Percentiles rank a stretch among this genome's conserved stretches.
Evolutionary conservation across 805 yeast genomes (phyloP).

Genomic region (Yamadazyma paraphyllophila): DNA sequence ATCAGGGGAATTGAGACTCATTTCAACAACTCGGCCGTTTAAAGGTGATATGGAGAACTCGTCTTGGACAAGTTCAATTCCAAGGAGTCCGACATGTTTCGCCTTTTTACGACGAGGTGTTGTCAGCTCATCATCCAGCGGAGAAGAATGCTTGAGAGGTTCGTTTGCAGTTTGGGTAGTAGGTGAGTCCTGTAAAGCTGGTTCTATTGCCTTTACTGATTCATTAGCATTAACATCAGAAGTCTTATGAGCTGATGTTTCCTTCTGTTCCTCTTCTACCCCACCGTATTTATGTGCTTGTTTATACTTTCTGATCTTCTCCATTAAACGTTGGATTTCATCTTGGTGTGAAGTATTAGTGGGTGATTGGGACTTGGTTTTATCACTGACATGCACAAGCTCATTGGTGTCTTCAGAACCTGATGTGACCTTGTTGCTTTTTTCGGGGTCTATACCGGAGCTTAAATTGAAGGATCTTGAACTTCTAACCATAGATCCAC

Average conservation of each 20-base stretch:
- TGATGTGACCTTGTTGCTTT: no score
- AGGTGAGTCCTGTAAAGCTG: background rate
- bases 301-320: slow-evolving; percentile 4
- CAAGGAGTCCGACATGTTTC: slow-evolving; percentile 24
- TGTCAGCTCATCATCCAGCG: background rate
- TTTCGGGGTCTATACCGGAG: background rate
- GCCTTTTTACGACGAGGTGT: slow-evolving; percentile 5
- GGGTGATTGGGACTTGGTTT: no score
- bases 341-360: background rate
- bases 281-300: background rate
- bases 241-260: no score
- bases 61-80: slow-evolving; percentile 49
- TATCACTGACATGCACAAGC: no score
- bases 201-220: background rate
- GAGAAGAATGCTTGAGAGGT: background rate
- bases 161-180: background rate
- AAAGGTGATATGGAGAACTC: slow-evolving; percentile 17
- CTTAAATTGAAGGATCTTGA: slow-evolving; percentile 4
- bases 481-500: slow-evolving; percentile 4
- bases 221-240: no score
- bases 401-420: no score
- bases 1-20: slow-evolving; percentile 12
- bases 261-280: background rate
- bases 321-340: slow-evolving; percentile 4
- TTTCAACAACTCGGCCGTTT: slow-evolving; percentile 18